Evolutionary conservation across 345 rosid species (phyloP).

Genomic region (Hibiscus trionum): DNA sequence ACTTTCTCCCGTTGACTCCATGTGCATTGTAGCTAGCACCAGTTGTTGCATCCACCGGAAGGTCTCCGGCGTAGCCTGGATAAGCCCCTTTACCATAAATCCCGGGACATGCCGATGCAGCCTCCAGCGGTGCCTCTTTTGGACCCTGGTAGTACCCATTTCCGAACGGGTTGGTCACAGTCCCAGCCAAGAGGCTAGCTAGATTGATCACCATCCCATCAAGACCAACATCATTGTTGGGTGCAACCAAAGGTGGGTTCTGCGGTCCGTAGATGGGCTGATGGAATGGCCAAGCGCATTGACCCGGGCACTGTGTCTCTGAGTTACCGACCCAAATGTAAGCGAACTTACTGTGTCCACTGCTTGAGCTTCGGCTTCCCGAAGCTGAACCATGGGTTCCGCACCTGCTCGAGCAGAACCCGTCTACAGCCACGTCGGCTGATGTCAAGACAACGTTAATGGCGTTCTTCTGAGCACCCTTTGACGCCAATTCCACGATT

Average conservation of each 20-base stretch:
- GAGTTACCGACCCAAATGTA: constrained; percentile 88
- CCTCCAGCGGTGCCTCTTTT: constrained; percentile 68
- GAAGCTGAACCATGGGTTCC: constrained; percentile 51
- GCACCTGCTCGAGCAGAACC: constrained; percentile 48
- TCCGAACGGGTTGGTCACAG: constrained; percentile 77
- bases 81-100: neutral
- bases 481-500: constrained; percentile 45
- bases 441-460: constrained; percentile 56
- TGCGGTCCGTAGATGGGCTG: constrained; percentile 82
- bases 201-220: constrained; percentile 80
- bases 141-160: constrained; percentile 77
- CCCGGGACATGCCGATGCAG: constrained; percentile 17
- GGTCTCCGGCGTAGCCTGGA: constrained; percentile 36
- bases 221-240: constrained; percentile 71
- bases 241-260: constrained; percentile 53
- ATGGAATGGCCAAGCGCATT: constrained; percentile 93
- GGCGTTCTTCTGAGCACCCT: constrained; percentile 41
- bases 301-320: constrained; percentile 72
- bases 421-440: constrained; percentile 43
- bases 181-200: constrained; percentile 69
- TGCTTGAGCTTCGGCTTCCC: constrained; percentile 21
- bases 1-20: constrained; percentile 66
- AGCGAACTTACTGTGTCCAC: constrained; percentile 25
- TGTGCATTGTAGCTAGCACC: constrained; percentile 79
- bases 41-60: constrained; percentile 46